Base-by-base conservation (phyloP, 164 flowering plant genomes). In the Liriodendron chinense region DNA sequence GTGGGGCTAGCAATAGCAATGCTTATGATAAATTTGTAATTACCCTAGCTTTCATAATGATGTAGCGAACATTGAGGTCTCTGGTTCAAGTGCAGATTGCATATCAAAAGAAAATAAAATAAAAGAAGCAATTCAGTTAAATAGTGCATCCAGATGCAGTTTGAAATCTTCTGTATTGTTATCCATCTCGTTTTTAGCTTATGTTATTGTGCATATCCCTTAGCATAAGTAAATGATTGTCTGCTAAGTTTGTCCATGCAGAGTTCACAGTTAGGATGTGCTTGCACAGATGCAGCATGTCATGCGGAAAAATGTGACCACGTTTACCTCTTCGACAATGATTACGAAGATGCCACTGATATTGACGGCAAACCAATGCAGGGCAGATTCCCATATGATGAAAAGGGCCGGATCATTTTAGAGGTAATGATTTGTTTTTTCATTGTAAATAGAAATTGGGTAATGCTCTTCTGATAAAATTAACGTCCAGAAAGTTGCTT, bases 381-480 rank as follows among this genome's bases (percentile, higher is more conserved):
- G 62, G 92, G 94, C n/a, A 88, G 91, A 82, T 96, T 91, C 74
- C 92, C 99, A 12, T 96, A 94, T 86, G 96, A 96, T 75, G 88
- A 86, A 64, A 83, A 84, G 34, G 91, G 97, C 65, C 86, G 87
- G 23, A 83, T 94, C 24, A 82, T 96, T 68, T 82, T 96, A 84
- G 97, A 94, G 99, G 99, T 96, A 85, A 34, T 34, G 43, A 34
- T 34, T 34, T 34, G 43, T 34, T 34, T 34, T 0, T 34, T 34
- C 43, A 34, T 34, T 34, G 43, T 34, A 34, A 34, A 34, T 34
- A 34, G 43, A 34, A 34, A 3, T 34, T 34, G 43, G 43, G 43
- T 34, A 34, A 34, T 34, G 5, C 43, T 34, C 43, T 34, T 34
- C 43, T 34, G 43, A 4, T 34, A 4, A 34, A 34, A 34, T 34